Evolutionary conservation across 116 monocot genomes (phyloP).

Genomic region (Trichopus zeylanicus): DNA sequence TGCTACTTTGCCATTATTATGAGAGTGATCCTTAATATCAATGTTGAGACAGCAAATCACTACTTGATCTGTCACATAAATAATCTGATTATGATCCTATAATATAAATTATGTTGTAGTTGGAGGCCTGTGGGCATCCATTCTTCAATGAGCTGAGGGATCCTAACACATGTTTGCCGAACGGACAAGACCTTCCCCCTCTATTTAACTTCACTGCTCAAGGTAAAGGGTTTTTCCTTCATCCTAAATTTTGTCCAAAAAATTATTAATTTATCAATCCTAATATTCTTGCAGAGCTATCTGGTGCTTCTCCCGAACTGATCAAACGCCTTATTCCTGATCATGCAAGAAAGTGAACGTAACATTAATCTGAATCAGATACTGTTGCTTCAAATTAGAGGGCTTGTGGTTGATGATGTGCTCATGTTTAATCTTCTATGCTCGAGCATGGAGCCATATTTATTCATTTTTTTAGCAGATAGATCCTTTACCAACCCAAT

Average conservation of each 20-base stretch:
- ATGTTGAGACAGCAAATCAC: neutral
- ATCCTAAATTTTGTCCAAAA: neutral
- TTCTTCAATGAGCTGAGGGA: constrained; percentile 58
- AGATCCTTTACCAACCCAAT: no score
- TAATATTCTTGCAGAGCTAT: constrained; percentile 23
- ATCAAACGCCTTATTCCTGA: constrained; percentile 39
- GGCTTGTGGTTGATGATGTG: neutral
- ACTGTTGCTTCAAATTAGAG: neutral
- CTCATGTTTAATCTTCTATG: no score
- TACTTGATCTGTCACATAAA: neutral
- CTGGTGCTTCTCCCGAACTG: constrained; percentile 31
- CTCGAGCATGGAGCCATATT: no score
- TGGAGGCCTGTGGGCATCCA: constrained; percentile 61
- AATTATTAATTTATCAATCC: neutral
- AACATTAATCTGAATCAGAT: neutral
- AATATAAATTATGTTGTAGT: constrained; percentile 18
- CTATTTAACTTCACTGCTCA: constrained; percentile 46
- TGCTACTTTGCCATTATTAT: no score
- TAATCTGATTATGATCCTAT: neutral
- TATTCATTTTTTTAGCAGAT: no score
- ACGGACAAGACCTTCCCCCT: constrained; percentile 46
- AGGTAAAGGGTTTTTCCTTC: constrained; percentile 14
- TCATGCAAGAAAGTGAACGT: constrained; percentile 19
- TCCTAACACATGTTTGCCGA: constrained; percentile 30
- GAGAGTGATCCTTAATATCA: neutral